Percentiles rank a stretch among this genome's conserved stretches.
These are phyloP conservation scores for Plasmodium fragile DNA, from an alignment of 169 alveolate species.

Conservation along the genomic window DNA sequence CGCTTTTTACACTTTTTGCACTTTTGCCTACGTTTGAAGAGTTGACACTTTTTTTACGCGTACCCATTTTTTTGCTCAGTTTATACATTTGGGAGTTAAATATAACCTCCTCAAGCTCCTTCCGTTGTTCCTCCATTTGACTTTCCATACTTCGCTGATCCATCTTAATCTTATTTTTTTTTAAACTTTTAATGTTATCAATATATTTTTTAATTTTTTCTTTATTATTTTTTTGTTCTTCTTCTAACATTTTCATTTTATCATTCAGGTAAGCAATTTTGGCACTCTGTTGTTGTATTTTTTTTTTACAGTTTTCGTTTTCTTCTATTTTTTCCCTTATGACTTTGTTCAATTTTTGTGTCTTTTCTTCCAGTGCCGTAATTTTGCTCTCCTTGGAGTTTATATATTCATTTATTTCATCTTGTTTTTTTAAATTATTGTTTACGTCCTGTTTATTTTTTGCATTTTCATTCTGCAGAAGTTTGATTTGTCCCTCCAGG, in stretches of 20 bases:
- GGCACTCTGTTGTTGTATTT: slow-evolving; percentile 29
- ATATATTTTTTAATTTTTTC: slow-evolving; percentile 51
- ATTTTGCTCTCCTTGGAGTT: slow-evolving; percentile 30
- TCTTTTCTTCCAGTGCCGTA: slow-evolving; percentile 13
- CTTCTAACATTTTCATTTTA: slow-evolving; percentile 31
- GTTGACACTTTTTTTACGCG: not conserved
- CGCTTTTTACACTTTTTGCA: not conserved
- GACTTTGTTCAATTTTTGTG: slow-evolving; percentile 22
- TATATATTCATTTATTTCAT: slow-evolving; percentile 45
- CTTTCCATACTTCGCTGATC: slow-evolving; percentile 16
- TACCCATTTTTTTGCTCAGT: slow-evolving; percentile 21
- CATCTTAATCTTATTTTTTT: slow-evolving; percentile 15
- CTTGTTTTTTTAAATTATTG: slow-evolving; percentile 37
- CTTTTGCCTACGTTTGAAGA: not conserved
- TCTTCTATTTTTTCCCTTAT: slow-evolving; percentile 48
- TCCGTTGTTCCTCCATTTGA: slow-evolving; percentile 17
- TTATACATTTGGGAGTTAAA: slow-evolving; percentile 53
- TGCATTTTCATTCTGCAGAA: slow-evolving; percentile 21
- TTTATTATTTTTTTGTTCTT: slow-evolving; percentile 20
- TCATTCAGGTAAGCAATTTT: slow-evolving; percentile 18
- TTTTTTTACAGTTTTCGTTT: slow-evolving; percentile 48
- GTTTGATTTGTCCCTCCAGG: slow-evolving; percentile 8
- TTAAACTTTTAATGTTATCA: slow-evolving; percentile 33
- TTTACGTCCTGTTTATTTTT: slow-evolving; percentile 40
- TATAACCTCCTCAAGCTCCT: slow-evolving; percentile 29